These are phyloP conservation scores for Fusarium heterosporum DNA, from an alignment of 2,329 filamentous ascomycete genomes.

Conservation along the genomic window DNA sequence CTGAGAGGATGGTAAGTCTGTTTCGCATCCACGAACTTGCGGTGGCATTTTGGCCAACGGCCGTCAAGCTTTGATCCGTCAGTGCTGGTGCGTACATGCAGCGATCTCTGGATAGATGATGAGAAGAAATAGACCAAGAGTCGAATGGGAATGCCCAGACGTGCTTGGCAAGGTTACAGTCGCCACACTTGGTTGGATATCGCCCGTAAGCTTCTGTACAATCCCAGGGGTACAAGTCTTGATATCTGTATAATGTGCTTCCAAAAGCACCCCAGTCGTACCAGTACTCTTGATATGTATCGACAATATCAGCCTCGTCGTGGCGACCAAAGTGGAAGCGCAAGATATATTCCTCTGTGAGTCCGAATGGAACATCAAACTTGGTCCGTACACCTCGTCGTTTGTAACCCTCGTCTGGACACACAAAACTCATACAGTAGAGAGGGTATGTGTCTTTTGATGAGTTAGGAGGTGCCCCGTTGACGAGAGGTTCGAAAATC, in stretches of 20 bases:
- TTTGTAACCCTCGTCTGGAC: conserved; percentile 46
- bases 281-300: conserved; percentile 60
- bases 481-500: conserved; percentile 47
- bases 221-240: conserved; percentile 60
- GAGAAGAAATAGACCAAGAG: conserved; percentile 56
- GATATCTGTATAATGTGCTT: conserved; percentile 54
- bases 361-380: conserved; percentile 54
- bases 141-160: conserved; percentile 60
- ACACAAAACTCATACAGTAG: conserved; percentile 57
- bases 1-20: conserved; percentile 51
- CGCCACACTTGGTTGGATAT: conserved; percentile 53
- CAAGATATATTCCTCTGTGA: conserved; percentile 58
- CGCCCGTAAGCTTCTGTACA: conserved; percentile 58
- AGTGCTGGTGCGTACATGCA: conserved; percentile 50
- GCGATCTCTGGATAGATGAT: conserved; percentile 54
- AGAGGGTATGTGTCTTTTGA: conserved; percentile 27
- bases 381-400: conserved; percentile 48
- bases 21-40: conserved; percentile 52
- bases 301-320: conserved; percentile 57
- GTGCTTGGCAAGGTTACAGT: conserved; percentile 59
- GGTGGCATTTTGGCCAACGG: conserved; percentile 31
- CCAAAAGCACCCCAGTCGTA: conserved; percentile 59
- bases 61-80: conserved; percentile 18
- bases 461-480: neutral
- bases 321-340: conserved; percentile 54